Evolutionary conservation across 352 stramenopile genomes (phyloP), one percentile per base, ranked within the genome.

Genomic region (Achlya hypogyna): DNA sequence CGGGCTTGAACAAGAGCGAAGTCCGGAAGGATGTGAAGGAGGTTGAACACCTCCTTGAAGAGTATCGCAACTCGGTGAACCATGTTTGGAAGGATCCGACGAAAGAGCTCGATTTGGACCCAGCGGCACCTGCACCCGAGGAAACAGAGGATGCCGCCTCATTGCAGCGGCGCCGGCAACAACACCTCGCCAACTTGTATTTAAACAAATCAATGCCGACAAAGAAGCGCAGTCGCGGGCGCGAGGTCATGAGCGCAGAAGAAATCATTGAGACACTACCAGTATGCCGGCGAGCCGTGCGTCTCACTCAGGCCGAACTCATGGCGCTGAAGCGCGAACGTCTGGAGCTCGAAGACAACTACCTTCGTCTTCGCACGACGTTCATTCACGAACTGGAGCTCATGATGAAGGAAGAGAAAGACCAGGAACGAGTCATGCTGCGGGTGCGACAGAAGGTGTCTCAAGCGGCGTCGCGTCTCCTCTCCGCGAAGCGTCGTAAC

Each of bases 211-310:
- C 59, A 18, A 66, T 66, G 59, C 59, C 59, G 29, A 66, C 47
- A 10, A 66, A 66, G 31, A 66, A 66, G 38, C 59, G 59, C 31
- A 66, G 59, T 27, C 59, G 59, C 6, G 59, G 59, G 5, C 42
- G 59, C 42, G 59, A 66, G 56, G 74, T 86, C n/a, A 71, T 89
- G 56, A 79, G 82, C 31, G 78, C 84, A 0, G 84, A 92, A 63
- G 84, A 91, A 60, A 71, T 93, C 47, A 75, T 93, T 9, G 79
- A 87, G 73, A 78, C 82, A 20, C 73, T 93, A 16, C 84, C 84
- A 0, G 71, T 73, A 42, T 84, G 78, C 49, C 76, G 82, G 38
- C 82, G 81, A 22, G 82, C 84, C 27, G 81, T 93, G 59, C 80
- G 81, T 18, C 77, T 93, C 42, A 91, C 84, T 49, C 82, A 93